phyloP scores from a whole-genome alignment of 2,329 filamentous ascomycete species.

The Whalleya microplaca region DNA sequence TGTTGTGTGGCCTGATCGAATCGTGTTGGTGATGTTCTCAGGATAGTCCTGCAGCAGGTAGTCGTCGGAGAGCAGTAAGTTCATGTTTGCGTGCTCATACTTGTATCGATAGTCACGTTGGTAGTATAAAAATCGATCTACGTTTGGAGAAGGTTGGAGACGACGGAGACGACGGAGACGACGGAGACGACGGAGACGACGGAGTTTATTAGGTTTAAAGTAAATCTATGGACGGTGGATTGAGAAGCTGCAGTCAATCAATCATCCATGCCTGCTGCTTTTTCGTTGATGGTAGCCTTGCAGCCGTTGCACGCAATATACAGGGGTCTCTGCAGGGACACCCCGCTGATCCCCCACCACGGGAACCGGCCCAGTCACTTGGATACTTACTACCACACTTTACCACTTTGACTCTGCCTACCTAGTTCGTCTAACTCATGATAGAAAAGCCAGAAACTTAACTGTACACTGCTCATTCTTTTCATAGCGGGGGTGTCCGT shows the following conservation, averaged over 20 bases:
- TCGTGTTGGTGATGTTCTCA: slow-evolving; percentile 83
- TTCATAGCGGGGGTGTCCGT: background rate
- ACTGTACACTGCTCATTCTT: background rate
- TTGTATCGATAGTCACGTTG: slow-evolving; percentile 1
- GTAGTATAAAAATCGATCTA: background rate
- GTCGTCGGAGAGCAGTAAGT: slow-evolving; percentile 63
- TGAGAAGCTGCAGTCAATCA: background rate
- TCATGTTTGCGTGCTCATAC: slow-evolving; percentile 49
- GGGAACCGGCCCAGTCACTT: background rate
- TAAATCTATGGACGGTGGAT: background rate
- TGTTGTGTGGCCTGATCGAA: slow-evolving; percentile 72
- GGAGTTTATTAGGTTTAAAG: too few relatives aligned
- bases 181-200: too few relatives aligned
- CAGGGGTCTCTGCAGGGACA: slow-evolving; percentile 11
- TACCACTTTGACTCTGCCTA: background rate
- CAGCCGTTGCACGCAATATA: slow-evolving; percentile 1
- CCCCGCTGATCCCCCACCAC: slow-evolving; percentile 1
- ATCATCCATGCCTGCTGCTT: background rate
- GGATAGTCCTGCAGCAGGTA: slow-evolving; percentile 80
- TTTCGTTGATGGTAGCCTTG: slow-evolving; percentile 14
- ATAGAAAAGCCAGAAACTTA: background rate
- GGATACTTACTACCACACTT: too few relatives aligned
- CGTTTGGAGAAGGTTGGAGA: background rate
- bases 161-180: too few relatives aligned
- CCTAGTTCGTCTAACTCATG: background rate